A percentile compares a stretch with the other conserved stretches of the same genome.
Evolutionary conservation across 2,329 filamentous ascomycete species (phyloP).

Genomic region (Scopulariopsis brevicaulis): DNA sequence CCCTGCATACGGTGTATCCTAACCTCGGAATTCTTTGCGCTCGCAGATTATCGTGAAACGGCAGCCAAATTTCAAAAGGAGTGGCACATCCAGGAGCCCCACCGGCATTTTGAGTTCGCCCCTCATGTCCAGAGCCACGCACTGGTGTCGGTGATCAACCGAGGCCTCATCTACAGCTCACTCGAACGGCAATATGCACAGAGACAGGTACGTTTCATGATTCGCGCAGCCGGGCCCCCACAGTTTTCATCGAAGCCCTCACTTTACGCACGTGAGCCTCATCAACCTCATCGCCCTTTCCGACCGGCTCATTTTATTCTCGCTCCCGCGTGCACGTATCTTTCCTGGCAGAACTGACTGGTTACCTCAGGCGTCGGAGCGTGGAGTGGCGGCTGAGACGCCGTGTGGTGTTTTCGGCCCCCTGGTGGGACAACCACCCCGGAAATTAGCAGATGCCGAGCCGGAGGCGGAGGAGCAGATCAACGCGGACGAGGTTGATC

Average conservation of each 20-base stretch:
- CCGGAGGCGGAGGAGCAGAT: constrained; percentile 25
- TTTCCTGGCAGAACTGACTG: constrained; percentile 1
- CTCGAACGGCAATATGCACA: constrained; percentile 43
- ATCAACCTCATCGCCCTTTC: neutral
- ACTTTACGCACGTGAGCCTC: neutral
- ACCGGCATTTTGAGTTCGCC: constrained; percentile 52
- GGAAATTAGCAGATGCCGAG: constrained; percentile 24
- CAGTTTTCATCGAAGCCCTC: neutral
- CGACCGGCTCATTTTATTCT: neutral
- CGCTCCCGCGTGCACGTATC: neutral
- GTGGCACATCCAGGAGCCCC: constrained; percentile 52
- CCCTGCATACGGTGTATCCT: neutral
- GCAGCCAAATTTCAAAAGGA: constrained; percentile 58
- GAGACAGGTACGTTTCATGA: constrained; percentile 30
- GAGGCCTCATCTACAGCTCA: constrained; percentile 49
- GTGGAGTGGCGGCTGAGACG: constrained; percentile 32
- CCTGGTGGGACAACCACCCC: constrained; percentile 31
- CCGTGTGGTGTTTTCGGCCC: constrained; percentile 47
- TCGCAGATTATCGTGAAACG: constrained; percentile 53
- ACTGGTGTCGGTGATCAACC: constrained; percentile 51
- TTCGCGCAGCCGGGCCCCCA: neutral
- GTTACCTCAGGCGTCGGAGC: constrained; percentile 32
- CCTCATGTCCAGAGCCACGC: constrained; percentile 54
- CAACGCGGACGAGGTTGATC: constrained; percentile 25
- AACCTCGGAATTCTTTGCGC: neutral